Percentiles rank a stretch among this genome's conserved stretches.
Evolutionary conservation across 192 early-diverging fungal genomes (phyloP).

Genomic region (Umbelopsis sp.): DNA sequence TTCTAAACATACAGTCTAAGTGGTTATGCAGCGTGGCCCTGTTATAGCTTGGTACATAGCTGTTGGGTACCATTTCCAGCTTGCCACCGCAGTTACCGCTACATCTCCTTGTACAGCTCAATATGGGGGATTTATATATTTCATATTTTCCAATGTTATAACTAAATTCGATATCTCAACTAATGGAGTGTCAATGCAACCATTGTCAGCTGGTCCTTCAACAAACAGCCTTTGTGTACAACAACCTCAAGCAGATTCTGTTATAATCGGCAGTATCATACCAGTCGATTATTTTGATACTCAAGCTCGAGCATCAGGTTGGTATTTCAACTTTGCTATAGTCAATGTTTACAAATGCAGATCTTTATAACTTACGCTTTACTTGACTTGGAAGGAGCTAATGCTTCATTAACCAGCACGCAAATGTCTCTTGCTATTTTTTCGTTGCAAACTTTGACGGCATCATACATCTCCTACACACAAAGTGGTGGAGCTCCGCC

Average conservation of each 20-base stretch:
- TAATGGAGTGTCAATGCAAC: constrained; percentile 2
- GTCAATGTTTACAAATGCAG: neutral
- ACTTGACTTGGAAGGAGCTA: neutral
- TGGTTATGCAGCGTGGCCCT: neutral
- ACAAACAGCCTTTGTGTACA: neutral
- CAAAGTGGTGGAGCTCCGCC: constrained; percentile 7
- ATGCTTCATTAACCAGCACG: neutral
- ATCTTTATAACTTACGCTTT: neutral
- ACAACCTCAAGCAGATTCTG: neutral
- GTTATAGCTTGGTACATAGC: neutral
- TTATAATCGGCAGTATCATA: neutral
- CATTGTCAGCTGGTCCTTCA: neutral
- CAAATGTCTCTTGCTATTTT: neutral
- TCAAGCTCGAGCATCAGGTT: neutral
- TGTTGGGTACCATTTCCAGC: neutral
- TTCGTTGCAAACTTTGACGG: neutral
- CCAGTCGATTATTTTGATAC: neutral
- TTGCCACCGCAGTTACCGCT: neutral
- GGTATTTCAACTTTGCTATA: neutral
- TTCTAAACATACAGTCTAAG: neutral
- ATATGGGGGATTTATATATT: neutral
- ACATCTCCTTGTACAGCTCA: neutral
- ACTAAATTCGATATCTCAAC: neutral
- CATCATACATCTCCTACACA: constrained; percentile 8
- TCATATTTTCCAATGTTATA: constrained; percentile 6